Percentiles rank a stretch among this genome's conserved stretches.
Evolutionary conservation across 768 basidiomycete species (phyloP).

Genomic region (Rubroboletus satanas): DNA sequence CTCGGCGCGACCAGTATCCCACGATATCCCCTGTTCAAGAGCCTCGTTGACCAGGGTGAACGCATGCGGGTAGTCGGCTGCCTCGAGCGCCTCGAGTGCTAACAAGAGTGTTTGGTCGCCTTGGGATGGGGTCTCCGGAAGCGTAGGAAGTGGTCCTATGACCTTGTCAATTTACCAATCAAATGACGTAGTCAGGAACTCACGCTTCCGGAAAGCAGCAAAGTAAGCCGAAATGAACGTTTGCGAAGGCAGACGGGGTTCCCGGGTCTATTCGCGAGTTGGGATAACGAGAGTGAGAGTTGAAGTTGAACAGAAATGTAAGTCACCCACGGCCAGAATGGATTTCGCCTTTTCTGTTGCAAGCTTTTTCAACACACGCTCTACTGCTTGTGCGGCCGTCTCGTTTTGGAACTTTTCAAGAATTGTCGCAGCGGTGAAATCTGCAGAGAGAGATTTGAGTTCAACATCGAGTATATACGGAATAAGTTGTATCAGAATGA

Average conservation of each 20-base stretch:
- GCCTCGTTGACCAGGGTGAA: conserved; percentile 80
- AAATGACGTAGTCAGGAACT: conserved; percentile 25
- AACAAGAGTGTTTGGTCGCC: conserved; percentile 83
- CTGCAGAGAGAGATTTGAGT: conserved; percentile 37
- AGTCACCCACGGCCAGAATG: conserved; percentile 56
- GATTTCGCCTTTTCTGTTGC: conserved; percentile 68
- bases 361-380: conserved; percentile 87
- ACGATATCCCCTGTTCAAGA: conserved; percentile 81
- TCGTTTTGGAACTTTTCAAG: conserved; percentile 90
- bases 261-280: conserved; percentile 44
- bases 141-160: conserved; percentile 58
- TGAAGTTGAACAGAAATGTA: background rate
- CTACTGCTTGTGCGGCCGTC: conserved; percentile 71
- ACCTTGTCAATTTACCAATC: background rate
- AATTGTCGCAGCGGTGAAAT: conserved; percentile 96
- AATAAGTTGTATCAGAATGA: background rate
- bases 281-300: background rate
- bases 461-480: background rate
- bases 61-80: conserved; percentile 80
- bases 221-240: conserved; percentile 96
- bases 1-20: conserved; percentile 71
- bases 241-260: conserved; percentile 79
- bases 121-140: conserved; percentile 70
- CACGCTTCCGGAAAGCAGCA: conserved; percentile 90
- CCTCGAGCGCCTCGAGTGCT: conserved; percentile 78